Conservation (phyloP, 2,329 filamentous ascomycete species). For the Claviceps spartinae region DNA sequence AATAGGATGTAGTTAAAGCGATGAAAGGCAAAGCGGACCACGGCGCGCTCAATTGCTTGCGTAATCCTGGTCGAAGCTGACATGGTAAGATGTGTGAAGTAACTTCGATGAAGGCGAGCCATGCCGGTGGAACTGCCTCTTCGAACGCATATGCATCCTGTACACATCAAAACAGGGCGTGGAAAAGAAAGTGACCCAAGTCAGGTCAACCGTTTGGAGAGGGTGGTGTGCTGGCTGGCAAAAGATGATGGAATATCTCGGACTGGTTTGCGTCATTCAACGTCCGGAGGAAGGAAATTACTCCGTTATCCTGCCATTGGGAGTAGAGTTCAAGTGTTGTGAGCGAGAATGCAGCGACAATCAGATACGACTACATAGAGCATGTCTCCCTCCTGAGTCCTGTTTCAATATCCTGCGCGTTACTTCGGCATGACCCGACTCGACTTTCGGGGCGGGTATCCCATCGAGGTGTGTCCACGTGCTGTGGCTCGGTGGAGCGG, state of each 20-base stretch:
- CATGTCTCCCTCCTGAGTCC: no score
- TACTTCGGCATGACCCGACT: neutral
- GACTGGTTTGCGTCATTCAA: no score
- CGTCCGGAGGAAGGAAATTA: no score
- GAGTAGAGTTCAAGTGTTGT: no score
- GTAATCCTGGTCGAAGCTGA: slow-evolving; percentile 7
- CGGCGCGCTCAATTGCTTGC: slow-evolving; percentile 2
- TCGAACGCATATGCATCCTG: neutral
- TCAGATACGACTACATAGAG: no score
- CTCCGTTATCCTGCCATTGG: no score
- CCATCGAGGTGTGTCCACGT: slow-evolving; percentile 6
- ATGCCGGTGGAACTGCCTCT: slow-evolving; percentile 5
- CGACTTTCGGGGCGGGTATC: slow-evolving; percentile 5
- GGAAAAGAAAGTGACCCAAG: neutral
- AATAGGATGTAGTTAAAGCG: slow-evolving; percentile 2
- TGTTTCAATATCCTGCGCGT: no score
- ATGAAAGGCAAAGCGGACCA: neutral
- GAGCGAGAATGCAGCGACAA: no score
- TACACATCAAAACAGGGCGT: neutral
- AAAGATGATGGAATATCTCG: no score
- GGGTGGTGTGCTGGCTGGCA: neutral
- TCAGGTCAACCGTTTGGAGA: neutral
- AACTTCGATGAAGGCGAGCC: slow-evolving; percentile 7
- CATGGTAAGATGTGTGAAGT: slow-evolving; percentile 4
- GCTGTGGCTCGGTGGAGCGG: neutral